Conservation (phyloP, 495 filamentous ascomycete species). For the Aspergillus biplanus region DNA sequence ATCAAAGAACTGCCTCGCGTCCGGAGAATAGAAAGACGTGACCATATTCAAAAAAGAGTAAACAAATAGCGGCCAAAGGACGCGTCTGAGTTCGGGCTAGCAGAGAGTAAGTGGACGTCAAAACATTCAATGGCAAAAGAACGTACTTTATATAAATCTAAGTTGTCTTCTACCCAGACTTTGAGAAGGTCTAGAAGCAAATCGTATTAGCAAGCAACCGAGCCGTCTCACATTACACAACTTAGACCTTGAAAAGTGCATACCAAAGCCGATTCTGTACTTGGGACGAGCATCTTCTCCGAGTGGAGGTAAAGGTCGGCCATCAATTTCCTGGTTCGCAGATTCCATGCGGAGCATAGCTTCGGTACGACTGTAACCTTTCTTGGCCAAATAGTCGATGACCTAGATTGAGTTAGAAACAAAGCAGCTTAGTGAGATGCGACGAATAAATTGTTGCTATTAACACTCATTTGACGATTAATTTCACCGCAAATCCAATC, state of each 20-base stretch:
- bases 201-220: conserved; percentile 13
- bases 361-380: conserved; percentile 91
- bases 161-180: conserved; percentile 82
- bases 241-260: conserved; percentile 17
- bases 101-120: not conserved
- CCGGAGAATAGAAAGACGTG: conserved; percentile 68
- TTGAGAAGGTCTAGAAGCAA: conserved; percentile 59
- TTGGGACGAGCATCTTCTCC: conserved; percentile 75
- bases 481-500: too few relatives aligned
- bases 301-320: conserved; percentile 63
- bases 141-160: conserved; percentile 89
- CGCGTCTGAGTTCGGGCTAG: conserved; percentile 81
- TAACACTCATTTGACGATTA: not conserved
- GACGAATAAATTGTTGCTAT: not conserved
- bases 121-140: not conserved
- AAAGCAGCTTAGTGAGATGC: not conserved
- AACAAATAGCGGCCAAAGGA: conserved; percentile 91
- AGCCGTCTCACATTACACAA: not conserved
- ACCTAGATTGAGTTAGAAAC: conserved; percentile 57
- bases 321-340: conserved; percentile 75
- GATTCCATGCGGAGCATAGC: conserved; percentile 92
- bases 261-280: conserved; percentile 73
- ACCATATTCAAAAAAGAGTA: conserved; percentile 88
- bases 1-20: conserved; percentile 72
- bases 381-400: conserved; percentile 94